Evolutionary conservation across 495 filamentous ascomycete genomes (phyloP).

Genomic region (Talaromyces borbonicus): DNA sequence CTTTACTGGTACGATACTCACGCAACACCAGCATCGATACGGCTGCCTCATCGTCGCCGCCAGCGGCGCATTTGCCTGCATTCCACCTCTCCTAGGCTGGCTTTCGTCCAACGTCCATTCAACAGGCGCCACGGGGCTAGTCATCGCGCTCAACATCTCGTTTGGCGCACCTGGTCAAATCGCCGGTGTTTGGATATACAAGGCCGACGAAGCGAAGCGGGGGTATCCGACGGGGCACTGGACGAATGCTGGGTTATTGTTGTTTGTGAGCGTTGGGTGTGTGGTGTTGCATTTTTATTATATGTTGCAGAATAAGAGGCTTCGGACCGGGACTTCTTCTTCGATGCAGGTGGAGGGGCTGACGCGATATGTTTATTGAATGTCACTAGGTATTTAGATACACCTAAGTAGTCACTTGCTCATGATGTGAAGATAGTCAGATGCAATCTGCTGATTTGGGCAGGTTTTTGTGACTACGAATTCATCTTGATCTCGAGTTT

Average conservation of each 20-base stretch:
- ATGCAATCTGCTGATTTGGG: no score
- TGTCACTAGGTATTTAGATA: no score
- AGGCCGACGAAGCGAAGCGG: slow-evolving; percentile 42
- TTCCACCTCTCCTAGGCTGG: slow-evolving; percentile 61
- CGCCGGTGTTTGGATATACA: slow-evolving; percentile 65
- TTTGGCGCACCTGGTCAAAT: slow-evolving; percentile 61
- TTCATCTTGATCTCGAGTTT: no score
- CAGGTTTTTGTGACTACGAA: no score
- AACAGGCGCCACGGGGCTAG: slow-evolving; percentile 54
- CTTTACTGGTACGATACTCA: background rate
- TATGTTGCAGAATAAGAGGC: slow-evolving; percentile 21
- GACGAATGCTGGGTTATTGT: slow-evolving; percentile 40
- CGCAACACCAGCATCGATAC: slow-evolving; percentile 39
- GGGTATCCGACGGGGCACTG: slow-evolving; percentile 63
- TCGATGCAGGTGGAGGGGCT: no score
- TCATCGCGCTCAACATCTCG: slow-evolving; percentile 58
- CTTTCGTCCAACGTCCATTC: slow-evolving; percentile 56
- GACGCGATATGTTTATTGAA: no score
- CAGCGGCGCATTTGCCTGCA: slow-evolving; percentile 45
- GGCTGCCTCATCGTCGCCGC: slow-evolving; percentile 59
- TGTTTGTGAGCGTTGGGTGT: slow-evolving; percentile 28
- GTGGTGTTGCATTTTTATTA: slow-evolving; percentile 30
- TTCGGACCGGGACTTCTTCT: no score
- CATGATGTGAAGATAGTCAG: no score
- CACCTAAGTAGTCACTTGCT: no score